Evolutionary conservation across 129 eudicot species (phyloP).

Genomic region (Cynara cardunculus): DNA sequence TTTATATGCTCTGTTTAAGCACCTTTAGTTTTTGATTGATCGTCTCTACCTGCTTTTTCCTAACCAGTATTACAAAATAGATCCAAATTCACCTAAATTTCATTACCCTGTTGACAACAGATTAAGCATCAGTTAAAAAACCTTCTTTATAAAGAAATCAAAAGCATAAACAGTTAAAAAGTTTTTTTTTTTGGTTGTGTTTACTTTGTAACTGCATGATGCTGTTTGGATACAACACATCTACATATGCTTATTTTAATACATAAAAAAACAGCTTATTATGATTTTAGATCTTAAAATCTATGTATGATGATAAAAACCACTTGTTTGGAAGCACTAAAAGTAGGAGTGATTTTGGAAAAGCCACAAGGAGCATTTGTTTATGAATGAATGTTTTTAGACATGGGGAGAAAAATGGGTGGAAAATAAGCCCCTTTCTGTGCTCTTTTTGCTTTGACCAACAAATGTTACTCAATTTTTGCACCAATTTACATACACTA

Average conservation of each 20-base stretch:
- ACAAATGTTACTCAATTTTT: slow-evolving; percentile 22
- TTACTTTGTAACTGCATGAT: neutral
- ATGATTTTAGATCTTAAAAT: neutral
- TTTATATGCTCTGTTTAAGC: no score
- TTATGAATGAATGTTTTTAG: slow-evolving; percentile 17
- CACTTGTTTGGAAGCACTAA: slow-evolving; percentile 22
- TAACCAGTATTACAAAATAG: neutral
- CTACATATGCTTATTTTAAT: neutral
- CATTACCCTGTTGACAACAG: neutral
- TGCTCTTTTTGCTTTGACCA: slow-evolving; percentile 30
- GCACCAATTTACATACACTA: slow-evolving; percentile 18
- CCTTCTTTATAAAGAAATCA: neutral
- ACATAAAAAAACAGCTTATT: neutral
- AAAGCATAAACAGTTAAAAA: no score
- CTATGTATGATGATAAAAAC: slow-evolving; percentile 25
- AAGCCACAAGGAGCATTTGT: slow-evolving; percentile 20
- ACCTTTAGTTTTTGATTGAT: neutral
- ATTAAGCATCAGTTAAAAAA: neutral
- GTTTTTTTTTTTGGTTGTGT: neutral
- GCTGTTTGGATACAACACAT: neutral
- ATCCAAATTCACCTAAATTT: neutral
- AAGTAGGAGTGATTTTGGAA: slow-evolving; percentile 3
- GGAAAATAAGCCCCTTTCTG: slow-evolving; percentile 22
- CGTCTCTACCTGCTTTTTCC: neutral
- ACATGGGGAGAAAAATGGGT: slow-evolving; percentile 23